Evolutionary conservation across 345 rosid genomes (phyloP), one percentile per base, ranked within the genome.

Genomic region (Dipteronia dyeriana): DNA sequence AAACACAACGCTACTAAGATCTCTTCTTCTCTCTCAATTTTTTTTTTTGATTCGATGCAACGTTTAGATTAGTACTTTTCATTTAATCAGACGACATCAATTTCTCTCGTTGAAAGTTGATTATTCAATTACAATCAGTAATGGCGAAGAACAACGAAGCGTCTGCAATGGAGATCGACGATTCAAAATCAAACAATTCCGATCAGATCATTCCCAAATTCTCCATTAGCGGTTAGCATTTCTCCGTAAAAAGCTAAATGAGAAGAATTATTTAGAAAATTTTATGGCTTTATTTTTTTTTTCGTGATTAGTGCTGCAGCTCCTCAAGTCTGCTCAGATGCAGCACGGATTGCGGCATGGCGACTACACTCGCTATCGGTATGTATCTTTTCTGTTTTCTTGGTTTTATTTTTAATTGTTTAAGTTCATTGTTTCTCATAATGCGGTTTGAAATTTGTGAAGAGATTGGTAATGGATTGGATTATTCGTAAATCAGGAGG

Each of bases 261-360:
- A 17, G n/a, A 1, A 29, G 73, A 20, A 22, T 65, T 25, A 23
- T 77, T 25, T 22, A 12, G 9, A 6, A 20, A 4, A 7, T 11
- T 31, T n/a, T 43, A 7, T 76, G 34, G 10, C 29, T 74, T n/a
- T 20, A 9, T 54, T 60, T 26, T 76, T 7, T 61, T 22, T 76
- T 53, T 64, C 70, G 57, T 63, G 25, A 6, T 53, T 51, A 96
- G 99, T 94, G 74, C 79, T 96, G 87, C 97, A 92, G 88, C 90
- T 96, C 61, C 84, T 92, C 79, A 96, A 94, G 78, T 80, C 97
- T 69, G 90, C 98, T 69, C 97, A 96, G 84, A 91, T 95, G 92
- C 99, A 96, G 84, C 99, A 96, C 76, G 99, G 98, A 69, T 78
- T 96, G 88, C 95, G 98, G 68, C 99, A 91, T 49, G 97, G 97